These are phyloP conservation scores for Bruguiera sexangula DNA, from an alignment of 345 rosid species.

Conservation along the genomic window DNA sequence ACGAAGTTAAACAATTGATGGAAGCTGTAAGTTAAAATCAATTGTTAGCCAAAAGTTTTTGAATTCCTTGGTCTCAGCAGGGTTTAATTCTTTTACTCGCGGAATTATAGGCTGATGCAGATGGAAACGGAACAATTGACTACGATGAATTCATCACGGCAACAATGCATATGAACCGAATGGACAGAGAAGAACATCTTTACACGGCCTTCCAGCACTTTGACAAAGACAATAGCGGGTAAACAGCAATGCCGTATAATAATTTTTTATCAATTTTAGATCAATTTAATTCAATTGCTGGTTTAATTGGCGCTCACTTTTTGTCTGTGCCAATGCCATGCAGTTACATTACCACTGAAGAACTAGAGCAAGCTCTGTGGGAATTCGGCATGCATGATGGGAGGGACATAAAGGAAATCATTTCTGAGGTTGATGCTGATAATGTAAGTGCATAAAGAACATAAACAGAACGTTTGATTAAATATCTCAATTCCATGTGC, in stretches of 20 bases:
- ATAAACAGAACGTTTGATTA: not conserved
- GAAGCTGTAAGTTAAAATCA: conserved; percentile 68
- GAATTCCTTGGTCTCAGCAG: not conserved
- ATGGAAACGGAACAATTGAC: conserved; percentile 76
- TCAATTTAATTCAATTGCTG: not conserved
- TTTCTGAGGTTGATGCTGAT: conserved; percentile 75
- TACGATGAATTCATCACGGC: conserved; percentile 79
- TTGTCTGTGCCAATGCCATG: not conserved
- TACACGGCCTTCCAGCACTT: conserved; percentile 80
- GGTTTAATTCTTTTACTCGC: not conserved
- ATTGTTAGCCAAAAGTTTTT: not conserved
- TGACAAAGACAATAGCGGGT: conserved; percentile 88
- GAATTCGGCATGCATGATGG: conserved; percentile 82
- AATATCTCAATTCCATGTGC: not conserved
- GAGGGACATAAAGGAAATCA: conserved; percentile 66
- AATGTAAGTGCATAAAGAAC: conserved; percentile 45
- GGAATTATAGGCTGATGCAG: conserved; percentile 72
- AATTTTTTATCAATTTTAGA: not conserved
- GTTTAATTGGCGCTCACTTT: not conserved
- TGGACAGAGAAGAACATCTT: conserved; percentile 75
- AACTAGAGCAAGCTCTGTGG: conserved; percentile 84
- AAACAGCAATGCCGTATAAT: conserved; percentile 1
- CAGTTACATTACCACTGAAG: conserved; percentile 79
- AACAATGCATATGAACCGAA: conserved; percentile 75
- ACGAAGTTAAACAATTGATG: conserved; percentile 81